Base-by-base conservation (phyloP, 2,329 filamentous ascomycete genomes). In the Cytospora mali region DNA sequence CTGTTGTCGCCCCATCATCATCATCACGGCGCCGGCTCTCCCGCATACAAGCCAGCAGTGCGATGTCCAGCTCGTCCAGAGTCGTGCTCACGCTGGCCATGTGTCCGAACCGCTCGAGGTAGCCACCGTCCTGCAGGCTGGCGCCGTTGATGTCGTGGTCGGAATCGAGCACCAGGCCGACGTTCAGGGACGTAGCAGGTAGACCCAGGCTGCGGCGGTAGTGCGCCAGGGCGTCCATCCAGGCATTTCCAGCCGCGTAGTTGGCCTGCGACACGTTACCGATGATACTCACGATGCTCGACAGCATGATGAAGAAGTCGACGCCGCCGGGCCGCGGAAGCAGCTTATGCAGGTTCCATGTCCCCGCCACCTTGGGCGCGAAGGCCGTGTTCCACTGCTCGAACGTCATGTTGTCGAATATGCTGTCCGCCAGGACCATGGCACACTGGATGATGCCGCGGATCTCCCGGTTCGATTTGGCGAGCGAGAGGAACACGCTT, bases 241-340 rank as follows among this genome's bases (percentile, higher is more conserved):
- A 73, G 5, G 69, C 64, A 58, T 75, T 75, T n/a, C 65, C 72
- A 1, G 72, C 72, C 14, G 66, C 64, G 49, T 76, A 75, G 48
- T 71, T 72, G 42, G 66, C 66, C 52, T 75, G 74, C 1, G 64
- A 65, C 2, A 65, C 51, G 16, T 64, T 64, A 0, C 70, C 73
- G 3, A 70, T 53, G 14, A 70, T 55, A 9, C 65, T 67, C 5
- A 66, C 65, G 18, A 68, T 52, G 6, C 68, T 71, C 3, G 69
- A 68, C 28, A 71, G 67, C 55, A 72, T 57, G 52, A 74, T 60
- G 63, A 75, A 75, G 65, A 75, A 72, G 60, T 75, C 73, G 9
- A 74, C 64, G 2, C 65, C 58, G 7, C 61, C 49, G 28, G 63
- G 58, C 3, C 46, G 3, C 18, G 4, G 23, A 3, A 66, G 58